A percentile compares a stretch with the other conserved stretches of the same genome.
Evolutionary conservation across 495 filamentous ascomycete genomes (phyloP).

Genomic region (Neurospora cerealis): DNA sequence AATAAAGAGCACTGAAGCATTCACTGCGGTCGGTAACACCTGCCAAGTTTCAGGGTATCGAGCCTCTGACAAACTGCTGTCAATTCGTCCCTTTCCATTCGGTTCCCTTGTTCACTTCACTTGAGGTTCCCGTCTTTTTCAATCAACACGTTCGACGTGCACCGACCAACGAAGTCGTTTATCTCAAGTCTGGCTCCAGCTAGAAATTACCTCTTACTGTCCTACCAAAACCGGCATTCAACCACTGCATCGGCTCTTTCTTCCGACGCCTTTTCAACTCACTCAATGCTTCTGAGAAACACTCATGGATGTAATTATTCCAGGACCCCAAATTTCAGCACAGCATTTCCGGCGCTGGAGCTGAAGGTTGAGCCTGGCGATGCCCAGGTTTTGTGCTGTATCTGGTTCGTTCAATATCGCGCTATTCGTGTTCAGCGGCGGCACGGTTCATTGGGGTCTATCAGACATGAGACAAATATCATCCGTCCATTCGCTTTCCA

Average conservation of each 20-base stretch:
- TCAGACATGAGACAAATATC: background rate
- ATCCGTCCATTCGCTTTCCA: background rate
- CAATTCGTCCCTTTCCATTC: background rate
- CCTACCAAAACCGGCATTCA: too few species aligned
- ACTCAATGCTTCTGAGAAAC: too few species aligned
- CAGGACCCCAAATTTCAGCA: background rate
- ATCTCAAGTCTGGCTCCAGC: too few species aligned
- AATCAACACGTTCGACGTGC: too few species aligned
- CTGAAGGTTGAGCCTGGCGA: background rate
- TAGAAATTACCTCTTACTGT: too few species aligned
- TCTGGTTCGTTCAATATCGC: background rate
- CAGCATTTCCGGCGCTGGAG: background rate
- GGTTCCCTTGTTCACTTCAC: background rate
- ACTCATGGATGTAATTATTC: too few species aligned
- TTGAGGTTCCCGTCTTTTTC: too few species aligned
- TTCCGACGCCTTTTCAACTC: too few species aligned
- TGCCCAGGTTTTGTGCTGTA: background rate
- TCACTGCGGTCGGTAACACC: background rate
- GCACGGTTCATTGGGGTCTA: background rate
- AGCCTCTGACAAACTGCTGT: background rate
- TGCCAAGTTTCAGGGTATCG: background rate
- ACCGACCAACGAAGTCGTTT: too few species aligned
- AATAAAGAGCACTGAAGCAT: background rate
- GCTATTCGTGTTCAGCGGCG: background rate
- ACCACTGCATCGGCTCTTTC: too few species aligned